Conservation (phyloP, 2,329 filamentous ascomycete species). For the Verticillium klebahnii region DNA sequence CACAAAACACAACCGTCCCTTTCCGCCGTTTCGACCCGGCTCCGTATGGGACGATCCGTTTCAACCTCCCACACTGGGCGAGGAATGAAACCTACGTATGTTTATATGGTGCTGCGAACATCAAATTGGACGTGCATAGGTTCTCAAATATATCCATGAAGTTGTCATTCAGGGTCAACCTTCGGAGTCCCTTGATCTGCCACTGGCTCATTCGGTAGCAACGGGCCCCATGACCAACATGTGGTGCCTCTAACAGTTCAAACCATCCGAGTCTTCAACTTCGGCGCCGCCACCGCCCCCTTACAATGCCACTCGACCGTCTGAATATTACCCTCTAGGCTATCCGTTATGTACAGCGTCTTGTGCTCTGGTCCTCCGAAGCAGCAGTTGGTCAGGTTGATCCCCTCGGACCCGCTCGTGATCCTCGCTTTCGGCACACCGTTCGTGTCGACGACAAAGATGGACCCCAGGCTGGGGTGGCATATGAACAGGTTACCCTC, state of each 20-base stretch:
- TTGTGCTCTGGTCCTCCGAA: constrained; percentile 30
- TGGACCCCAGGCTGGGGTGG: constrained; percentile 26
- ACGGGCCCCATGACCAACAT: too few relatives aligned
- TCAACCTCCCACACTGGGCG: too few relatives aligned
- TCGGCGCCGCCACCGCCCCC: constrained; percentile 11
- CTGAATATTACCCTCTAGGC: constrained; percentile 30
- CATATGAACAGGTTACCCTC: constrained; percentile 31
- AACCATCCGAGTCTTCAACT: neutral
- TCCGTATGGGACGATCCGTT: too few relatives aligned
- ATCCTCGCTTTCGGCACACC: constrained; percentile 31
- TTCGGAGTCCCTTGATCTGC: too few relatives aligned
- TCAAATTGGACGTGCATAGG: too few relatives aligned
- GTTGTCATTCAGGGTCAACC: neutral
- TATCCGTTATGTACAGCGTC: constrained; percentile 35
- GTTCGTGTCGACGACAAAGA: constrained; percentile 32
- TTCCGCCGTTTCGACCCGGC: too few relatives aligned
- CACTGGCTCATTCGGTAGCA: too few relatives aligned
- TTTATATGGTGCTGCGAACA: too few relatives aligned
- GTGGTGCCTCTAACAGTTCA: too few relatives aligned
- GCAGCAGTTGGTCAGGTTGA: constrained; percentile 35
- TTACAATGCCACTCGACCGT: constrained; percentile 26
- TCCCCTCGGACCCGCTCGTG: constrained; percentile 22
- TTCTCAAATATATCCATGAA: too few relatives aligned
- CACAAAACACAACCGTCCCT: too few relatives aligned
- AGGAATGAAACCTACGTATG: too few relatives aligned